Evolutionary conservation across 2,329 filamentous ascomycete genomes (phyloP), one percentile per base, ranked within the genome.

Genomic region (Apiospora kogelbergensis): DNA sequence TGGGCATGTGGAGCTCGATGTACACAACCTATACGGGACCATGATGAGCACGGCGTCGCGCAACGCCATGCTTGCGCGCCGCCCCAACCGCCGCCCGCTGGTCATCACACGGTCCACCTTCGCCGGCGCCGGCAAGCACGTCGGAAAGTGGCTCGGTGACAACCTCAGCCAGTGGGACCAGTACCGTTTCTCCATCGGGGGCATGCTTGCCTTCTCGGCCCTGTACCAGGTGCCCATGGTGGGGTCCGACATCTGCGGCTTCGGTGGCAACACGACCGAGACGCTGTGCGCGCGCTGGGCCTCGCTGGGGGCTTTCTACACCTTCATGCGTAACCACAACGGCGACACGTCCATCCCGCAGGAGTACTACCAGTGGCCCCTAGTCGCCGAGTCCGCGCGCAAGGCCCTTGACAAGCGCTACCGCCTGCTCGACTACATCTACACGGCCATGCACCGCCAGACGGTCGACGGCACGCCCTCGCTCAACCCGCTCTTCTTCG

Each of bases 271-370:
- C 73, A 90, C 90, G 0, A 91, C 86, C 13, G 89, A 92, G 76
- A 82, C 87, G 63, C 85, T 94, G 6, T 94, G 92, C 77, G 88
- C 91, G 3, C 89, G 92, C n/a, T 95, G 92, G 92, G 88, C 91
- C 1, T 85, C 86, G 33, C 84, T 94, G 0, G 91, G 91, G 20
- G 91, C 91, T 10, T 94, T 94, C 82, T 84, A 86, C 45, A 89
- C 91, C 0, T 94, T 95, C 82, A 94, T 90, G 81, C 90, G 92
- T 70, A 90, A 93, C 78, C 92, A 95, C 81, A 91, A 91, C 69
- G 78, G 84, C 53, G 86, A 76, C 65, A 75, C 72, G 86, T 40
- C 33, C 3, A 82, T 86, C n/a, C 77, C 83, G 0, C 92, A 94
- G 75, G 92, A 94, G 76, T 91, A 93, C 77, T 94, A 93, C 79